These are phyloP conservation scores for Hymenoscyphus scutula DNA, from an alignment of 2,329 filamentous ascomycete species.

Conservation along the genomic window DNA sequence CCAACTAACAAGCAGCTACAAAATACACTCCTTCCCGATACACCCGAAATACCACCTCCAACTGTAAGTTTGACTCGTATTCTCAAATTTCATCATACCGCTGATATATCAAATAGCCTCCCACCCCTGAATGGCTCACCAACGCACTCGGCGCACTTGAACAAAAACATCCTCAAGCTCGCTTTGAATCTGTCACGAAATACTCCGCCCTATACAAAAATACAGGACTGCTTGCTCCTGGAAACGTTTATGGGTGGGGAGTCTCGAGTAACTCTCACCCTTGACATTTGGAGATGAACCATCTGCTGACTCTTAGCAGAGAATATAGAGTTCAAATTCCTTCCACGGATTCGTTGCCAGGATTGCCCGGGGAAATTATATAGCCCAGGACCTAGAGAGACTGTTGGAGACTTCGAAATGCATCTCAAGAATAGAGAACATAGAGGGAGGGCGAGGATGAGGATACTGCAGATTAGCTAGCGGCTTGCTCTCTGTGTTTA, in stretches of 20 bases:
- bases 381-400: slow-evolving; percentile 79
- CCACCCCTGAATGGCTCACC: slow-evolving; percentile 79
- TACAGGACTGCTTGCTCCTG: neutral
- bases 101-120: slow-evolving; percentile 55
- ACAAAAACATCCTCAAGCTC: slow-evolving; percentile 70
- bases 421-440: slow-evolving; percentile 86
- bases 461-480: too few relatives aligned
- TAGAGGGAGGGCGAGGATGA: slow-evolving; percentile 62
- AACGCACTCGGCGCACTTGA: slow-evolving; percentile 70
- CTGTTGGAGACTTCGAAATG: slow-evolving; percentile 86
- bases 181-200: slow-evolving; percentile 88
- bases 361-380: slow-evolving; percentile 95
- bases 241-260: neutral
- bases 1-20: neutral
- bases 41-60: neutral
- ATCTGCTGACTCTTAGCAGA: slow-evolving; percentile 52
- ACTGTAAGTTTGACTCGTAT: neutral
- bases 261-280: neutral
- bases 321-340: slow-evolving; percentile 74
- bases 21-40: neutral
- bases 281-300: slow-evolving; percentile 57
- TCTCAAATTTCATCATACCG: neutral
- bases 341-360: slow-evolving; percentile 84
- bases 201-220: slow-evolving; percentile 70
- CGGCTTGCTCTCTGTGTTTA: too few relatives aligned